phyloP scores from a whole-genome alignment of 2,329 filamentous ascomycete species.

The Alternaria tenuissima region DNA sequence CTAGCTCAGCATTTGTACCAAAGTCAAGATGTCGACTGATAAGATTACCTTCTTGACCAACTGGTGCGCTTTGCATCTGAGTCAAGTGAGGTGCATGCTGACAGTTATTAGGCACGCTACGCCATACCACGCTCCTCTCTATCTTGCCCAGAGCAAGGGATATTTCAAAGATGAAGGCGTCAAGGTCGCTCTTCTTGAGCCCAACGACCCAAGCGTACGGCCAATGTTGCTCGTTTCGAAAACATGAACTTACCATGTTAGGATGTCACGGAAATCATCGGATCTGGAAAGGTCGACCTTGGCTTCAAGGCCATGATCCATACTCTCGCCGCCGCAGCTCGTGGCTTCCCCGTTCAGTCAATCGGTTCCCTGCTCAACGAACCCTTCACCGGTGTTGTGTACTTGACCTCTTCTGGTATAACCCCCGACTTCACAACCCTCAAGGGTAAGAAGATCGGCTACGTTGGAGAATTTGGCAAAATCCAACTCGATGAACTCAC shows the following conservation, averaged over 20 bases:
- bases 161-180: conserved; percentile 79
- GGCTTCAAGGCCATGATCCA: conserved; percentile 89
- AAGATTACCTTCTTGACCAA: conserved; percentile 88
- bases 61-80: conserved; percentile 64
- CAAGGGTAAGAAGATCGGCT: conserved; percentile 79
- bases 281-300: conserved; percentile 76
- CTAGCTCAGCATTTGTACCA: conserved; percentile 54
- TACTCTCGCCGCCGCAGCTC: conserved; percentile 79
- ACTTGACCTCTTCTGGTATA: conserved; percentile 77
- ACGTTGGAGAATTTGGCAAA: conserved; percentile 82
- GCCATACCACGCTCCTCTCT: conserved; percentile 80
- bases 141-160: conserved; percentile 78
- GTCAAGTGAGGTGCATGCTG: conserved; percentile 14
- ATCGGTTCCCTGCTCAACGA: conserved; percentile 80
- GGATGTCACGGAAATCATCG: conserved; percentile 84
- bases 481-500: conserved; percentile 86
- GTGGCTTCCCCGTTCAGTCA: conserved; percentile 75
- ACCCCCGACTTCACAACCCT: conserved; percentile 77
- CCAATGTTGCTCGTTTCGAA: background rate
- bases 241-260: conserved; percentile 32
- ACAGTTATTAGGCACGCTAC: conserved; percentile 73
- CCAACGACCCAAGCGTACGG: conserved; percentile 75
- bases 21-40: conserved; percentile 75
- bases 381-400: conserved; percentile 80
- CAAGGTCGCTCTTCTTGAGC: conserved; percentile 79